Evolutionary conservation across 768 basidiomycete genomes (phyloP).

Genomic region (Gloeophyllum trabeum): DNA sequence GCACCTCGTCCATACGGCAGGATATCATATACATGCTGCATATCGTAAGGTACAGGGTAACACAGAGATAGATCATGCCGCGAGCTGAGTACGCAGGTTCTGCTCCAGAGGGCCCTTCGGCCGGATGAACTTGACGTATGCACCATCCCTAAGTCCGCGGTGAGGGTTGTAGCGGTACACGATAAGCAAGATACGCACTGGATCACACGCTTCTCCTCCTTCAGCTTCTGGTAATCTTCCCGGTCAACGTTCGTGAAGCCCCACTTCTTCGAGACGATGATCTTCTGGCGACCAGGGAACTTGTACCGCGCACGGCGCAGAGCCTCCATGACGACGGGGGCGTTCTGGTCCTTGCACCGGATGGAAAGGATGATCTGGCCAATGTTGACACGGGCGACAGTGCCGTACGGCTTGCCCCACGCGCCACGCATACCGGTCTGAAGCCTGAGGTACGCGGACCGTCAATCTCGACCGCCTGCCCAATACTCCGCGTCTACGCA

Average conservation of each 20-base stretch:
- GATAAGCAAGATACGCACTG: conserved; percentile 42
- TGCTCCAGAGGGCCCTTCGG: conserved; percentile 77
- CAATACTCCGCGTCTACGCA: conserved; percentile 19
- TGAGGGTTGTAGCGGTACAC: conserved; percentile 6
- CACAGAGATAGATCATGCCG: conserved; percentile 33
- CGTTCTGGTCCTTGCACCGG: conserved; percentile 84
- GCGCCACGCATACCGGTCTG: conserved; percentile 99
- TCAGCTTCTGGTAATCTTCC: conserved; percentile 79
- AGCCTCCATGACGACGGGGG: conserved; percentile 88
- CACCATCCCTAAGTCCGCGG: conserved; percentile 62
- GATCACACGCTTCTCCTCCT: conserved; percentile 83
- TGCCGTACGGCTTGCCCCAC: conserved; percentile 98
- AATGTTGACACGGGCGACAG: conserved; percentile 92
- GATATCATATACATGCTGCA: neutral
- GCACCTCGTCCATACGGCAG: conserved; percentile 1
- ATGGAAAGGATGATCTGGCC: conserved; percentile 91
- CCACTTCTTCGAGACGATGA: conserved; percentile 96
- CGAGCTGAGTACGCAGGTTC: conserved; percentile 79
- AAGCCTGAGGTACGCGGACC: conserved; percentile 32
- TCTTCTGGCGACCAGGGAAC: conserved; percentile 98
- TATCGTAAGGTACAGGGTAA: too few relatives aligned
- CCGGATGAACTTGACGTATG: conserved; percentile 90
- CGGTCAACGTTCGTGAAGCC: conserved; percentile 94
- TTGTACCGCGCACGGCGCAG: conserved; percentile 98
- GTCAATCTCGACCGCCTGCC: neutral